These are phyloP conservation scores for Avicennia marina DNA, from an alignment of 257 asterid genomes.

Conservation along the genomic window DNA sequence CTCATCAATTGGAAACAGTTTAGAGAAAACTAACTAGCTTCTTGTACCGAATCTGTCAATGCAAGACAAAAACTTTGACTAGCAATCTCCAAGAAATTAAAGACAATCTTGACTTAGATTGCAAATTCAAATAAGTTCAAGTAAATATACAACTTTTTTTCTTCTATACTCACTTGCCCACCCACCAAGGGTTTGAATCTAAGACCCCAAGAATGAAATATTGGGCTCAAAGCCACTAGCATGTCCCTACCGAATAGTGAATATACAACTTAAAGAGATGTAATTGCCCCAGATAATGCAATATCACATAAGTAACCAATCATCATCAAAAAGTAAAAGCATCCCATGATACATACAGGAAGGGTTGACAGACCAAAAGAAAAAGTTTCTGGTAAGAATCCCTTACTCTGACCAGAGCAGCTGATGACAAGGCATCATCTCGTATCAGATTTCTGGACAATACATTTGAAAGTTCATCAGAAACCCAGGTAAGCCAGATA, in stretches of 20 bases:
- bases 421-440: slow-evolving; percentile 79
- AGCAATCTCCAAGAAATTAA: too few relatives aligned
- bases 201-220: too few relatives aligned
- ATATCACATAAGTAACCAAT: too few relatives aligned
- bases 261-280: too few relatives aligned
- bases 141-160: too few relatives aligned
- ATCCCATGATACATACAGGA: not conserved
- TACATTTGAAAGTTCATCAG: slow-evolving; percentile 66
- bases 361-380: too few relatives aligned
- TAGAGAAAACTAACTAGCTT: slow-evolving; percentile 4
- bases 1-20: slow-evolving; percentile 23
- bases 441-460: slow-evolving; percentile 56
- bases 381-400: not conserved
- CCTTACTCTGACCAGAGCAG: slow-evolving; percentile 77
- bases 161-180: too few relatives aligned
- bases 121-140: not conserved
- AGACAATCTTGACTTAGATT: not conserved
- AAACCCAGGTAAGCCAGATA: slow-evolving; percentile 88
- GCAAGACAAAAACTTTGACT: too few relatives aligned
- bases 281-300: too few relatives aligned
- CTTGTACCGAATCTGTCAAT: not conserved
- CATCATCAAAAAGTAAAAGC: not conserved
- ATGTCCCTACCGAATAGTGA: too few relatives aligned
- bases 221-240: too few relatives aligned
- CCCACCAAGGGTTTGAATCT: too few relatives aligned